phyloP scores from a whole-genome alignment of 768 basidiomycete genomes.

The Lactifluus volemus region DNA sequence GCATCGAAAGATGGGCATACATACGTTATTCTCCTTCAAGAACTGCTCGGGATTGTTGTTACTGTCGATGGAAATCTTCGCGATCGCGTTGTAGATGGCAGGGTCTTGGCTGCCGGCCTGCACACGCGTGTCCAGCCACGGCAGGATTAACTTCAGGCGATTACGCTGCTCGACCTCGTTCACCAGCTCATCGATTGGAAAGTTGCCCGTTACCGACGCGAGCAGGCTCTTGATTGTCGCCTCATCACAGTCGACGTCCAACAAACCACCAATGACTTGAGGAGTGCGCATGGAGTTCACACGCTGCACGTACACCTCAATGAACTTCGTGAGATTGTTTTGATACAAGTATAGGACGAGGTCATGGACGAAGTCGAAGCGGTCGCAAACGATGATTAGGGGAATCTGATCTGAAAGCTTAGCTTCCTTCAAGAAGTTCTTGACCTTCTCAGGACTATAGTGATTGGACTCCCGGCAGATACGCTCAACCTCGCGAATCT shows the following conservation, averaged over 20 bases:
- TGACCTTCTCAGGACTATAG: conserved; percentile 99
- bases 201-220: conserved; percentile 89
- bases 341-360: conserved; percentile 98
- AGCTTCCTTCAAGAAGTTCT: conserved; percentile 99
- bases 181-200: conserved; percentile 97
- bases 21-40: conserved; percentile 96
- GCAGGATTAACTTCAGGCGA: conserved; percentile 90
- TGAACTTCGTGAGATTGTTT: conserved; percentile 92
- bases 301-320: conserved; percentile 98
- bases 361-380: conserved; percentile 99
- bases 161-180: conserved; percentile 96
- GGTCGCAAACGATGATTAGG: conserved; percentile 99
- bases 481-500: conserved; percentile 97
- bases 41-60: conserved; percentile 98
- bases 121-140: conserved; percentile 93
- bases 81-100: conserved; percentile 92
- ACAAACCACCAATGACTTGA: conserved; percentile 90
- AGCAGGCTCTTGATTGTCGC: conserved; percentile 90
- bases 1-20: conserved; percentile 24
- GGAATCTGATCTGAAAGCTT: conserved; percentile 94
- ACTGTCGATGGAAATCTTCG: conserved; percentile 98
- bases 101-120: conserved; percentile 91
- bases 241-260: conserved; percentile 99
- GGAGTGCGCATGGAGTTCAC: conserved; percentile 97
- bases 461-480: conserved; percentile 95